phyloP scores from a whole-genome alignment of 495 filamentous ascomycete species.

The Penicillium taxi region DNA sequence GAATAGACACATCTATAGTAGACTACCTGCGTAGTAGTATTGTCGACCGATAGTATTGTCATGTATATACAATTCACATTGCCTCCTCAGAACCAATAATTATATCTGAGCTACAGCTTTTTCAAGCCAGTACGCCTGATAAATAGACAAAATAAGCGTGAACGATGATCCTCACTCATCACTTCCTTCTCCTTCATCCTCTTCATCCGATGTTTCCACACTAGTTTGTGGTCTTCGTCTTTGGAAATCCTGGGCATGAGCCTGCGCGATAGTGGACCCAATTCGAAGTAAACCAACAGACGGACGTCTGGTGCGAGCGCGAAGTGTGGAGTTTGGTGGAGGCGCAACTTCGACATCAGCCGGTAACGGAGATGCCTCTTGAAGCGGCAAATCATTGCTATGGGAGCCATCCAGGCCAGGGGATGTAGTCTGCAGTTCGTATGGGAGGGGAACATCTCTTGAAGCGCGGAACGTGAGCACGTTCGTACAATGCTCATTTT shows the following conservation, averaged over 20 bases:
- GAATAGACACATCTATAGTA: too few species aligned
- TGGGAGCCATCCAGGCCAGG: conserved; percentile 17
- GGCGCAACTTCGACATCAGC: conserved; percentile 28
- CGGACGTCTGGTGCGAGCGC: conserved; percentile 20
- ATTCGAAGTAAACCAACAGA: conserved; percentile 38
- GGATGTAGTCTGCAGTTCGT: conserved; percentile 43
- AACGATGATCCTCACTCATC: background rate
- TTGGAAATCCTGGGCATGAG: conserved; percentile 85
- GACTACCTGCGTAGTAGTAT: too few species aligned
- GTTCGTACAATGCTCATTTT: conserved; percentile 92
- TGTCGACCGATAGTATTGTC: too few species aligned
- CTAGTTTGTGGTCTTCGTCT: conserved; percentile 43
- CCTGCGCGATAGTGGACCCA: conserved; percentile 56
- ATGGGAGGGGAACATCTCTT: conserved; percentile 74
- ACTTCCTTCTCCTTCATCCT: conserved; percentile 15
- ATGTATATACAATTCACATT: too few species aligned
- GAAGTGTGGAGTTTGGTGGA: conserved; percentile 18
- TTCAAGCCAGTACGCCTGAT: too few species aligned
- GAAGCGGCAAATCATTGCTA: conserved; percentile 20
- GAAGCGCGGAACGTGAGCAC: conserved; percentile 77
- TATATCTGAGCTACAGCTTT: too few species aligned
- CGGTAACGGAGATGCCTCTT: conserved; percentile 23
- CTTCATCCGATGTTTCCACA: conserved; percentile 34
- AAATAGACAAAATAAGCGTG: too few species aligned
- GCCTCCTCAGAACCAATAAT: too few species aligned